Evolutionary conservation across 1,284 basidiomycete genomes (phyloP), one percentile per base, ranked within the genome.

Genomic region (Rhodotorula mucilaginosa): DNA sequence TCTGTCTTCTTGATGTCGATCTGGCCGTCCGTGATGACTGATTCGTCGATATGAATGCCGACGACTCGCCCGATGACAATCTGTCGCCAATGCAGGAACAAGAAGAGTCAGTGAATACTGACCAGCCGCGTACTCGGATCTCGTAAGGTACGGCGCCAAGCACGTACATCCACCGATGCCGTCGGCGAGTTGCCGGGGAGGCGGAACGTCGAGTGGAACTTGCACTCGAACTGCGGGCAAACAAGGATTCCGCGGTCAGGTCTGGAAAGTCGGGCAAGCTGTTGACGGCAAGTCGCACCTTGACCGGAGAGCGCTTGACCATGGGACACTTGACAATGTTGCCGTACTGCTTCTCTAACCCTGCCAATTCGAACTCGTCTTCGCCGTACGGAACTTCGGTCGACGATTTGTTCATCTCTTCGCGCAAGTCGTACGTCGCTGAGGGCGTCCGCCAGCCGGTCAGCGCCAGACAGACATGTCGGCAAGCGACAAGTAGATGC

Each of bases 381-480:
- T 7, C 16, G 29, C 64, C 69, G 57, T 62, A 70, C 39, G 61
- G 49, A 1, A 70, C 64, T 26, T 63, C 59, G 21, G 63, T 65
- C 10, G 65, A 60, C 6, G 61, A 46, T 16, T 29, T 56, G 57
- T 70, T 70, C 31, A 70, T 61, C 23, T 57, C 69, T 8, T 70
- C 61, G 12, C 69, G 65, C 10, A 70, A 61, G 13, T 67, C 65
- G 47, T 61, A 70, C 5, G 69, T 70, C 2, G 69, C 69, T 70
- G 63, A 6, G 21, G 7, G 58, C 8, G 39, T 44, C 12, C 39
- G 12, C 8, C 8, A 44, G 10, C 15, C 23, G 13, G 44, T 46
- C 39, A 44, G 39, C 18, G 1, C 8, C 13, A 18, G 23, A n/a
- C 23, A 4, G 1, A 44, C 19, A 6, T 19, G 21, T 18, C 18